phyloP scores from a whole-genome alignment of 768 basidiomycete species.

The Leccinum sublutescens region DNA sequence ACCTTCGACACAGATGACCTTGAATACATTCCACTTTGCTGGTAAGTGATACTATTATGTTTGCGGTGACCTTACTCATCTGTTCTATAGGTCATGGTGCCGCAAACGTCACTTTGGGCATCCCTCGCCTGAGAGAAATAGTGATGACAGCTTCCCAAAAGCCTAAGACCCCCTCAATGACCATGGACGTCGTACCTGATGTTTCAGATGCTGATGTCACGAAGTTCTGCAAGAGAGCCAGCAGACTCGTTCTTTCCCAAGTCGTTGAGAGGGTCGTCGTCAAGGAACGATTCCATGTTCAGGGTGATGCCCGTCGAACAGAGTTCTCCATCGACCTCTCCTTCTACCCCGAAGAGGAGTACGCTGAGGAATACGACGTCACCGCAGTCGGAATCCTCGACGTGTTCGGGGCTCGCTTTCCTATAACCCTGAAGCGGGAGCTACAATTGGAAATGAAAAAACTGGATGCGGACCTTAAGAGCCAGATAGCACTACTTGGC shows the following conservation, averaged over 20 bases:
- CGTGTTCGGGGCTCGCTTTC: slow-evolving; percentile 72
- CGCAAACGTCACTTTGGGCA: slow-evolving; percentile 98
- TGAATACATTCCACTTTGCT: slow-evolving; percentile 99
- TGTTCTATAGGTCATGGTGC: slow-evolving; percentile 84
- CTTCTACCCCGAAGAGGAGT: slow-evolving; percentile 88
- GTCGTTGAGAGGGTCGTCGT: slow-evolving; percentile 82
- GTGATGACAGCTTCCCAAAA: slow-evolving; percentile 97
- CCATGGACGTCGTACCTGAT: slow-evolving; percentile 62
- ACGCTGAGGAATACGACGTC: slow-evolving; percentile 78
- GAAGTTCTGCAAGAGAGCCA: slow-evolving; percentile 86
- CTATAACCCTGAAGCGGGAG: slow-evolving; percentile 79
- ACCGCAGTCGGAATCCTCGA: slow-evolving; percentile 68
- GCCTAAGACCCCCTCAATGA: slow-evolving; percentile 98
- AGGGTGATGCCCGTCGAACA: slow-evolving; percentile 68
- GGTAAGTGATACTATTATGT: slow-evolving; percentile 45
- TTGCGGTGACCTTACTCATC: slow-evolving; percentile 2
- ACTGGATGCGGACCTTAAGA: slow-evolving; percentile 73
- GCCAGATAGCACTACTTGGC: slow-evolving; percentile 78
- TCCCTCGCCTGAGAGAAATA: slow-evolving; percentile 96
- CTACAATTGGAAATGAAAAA: slow-evolving; percentile 84
- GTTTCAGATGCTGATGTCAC: slow-evolving; percentile 56
- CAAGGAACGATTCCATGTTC: slow-evolving; percentile 68
- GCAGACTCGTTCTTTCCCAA: slow-evolving; percentile 82
- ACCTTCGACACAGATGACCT: slow-evolving; percentile 99
- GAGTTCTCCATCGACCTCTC: slow-evolving; percentile 77